Evolutionary conservation across 2,329 filamentous ascomycete species (phyloP).

Genomic region (Colletotrichum gigasporum): DNA sequence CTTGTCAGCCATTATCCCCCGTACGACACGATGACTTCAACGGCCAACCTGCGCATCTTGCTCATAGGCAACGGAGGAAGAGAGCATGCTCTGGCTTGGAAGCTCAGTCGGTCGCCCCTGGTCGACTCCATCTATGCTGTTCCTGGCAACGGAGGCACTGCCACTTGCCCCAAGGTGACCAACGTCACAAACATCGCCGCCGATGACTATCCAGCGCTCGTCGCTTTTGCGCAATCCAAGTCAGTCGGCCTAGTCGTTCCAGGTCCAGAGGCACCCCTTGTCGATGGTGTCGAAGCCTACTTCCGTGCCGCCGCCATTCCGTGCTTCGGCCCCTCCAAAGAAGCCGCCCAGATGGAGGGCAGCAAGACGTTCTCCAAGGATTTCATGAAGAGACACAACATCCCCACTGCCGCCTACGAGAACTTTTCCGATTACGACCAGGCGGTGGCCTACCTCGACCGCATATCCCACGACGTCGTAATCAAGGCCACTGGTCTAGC

Average conservation of each 20-base stretch:
- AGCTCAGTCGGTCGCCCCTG: slow-evolving; percentile 69
- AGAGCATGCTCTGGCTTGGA: slow-evolving; percentile 82
- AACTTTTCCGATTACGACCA: slow-evolving; percentile 72
- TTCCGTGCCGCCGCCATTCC: slow-evolving; percentile 69
- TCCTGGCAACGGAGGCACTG: slow-evolving; percentile 76
- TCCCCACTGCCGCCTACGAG: slow-evolving; percentile 77
- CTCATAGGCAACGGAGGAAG: slow-evolving; percentile 79
- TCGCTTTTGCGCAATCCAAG: slow-evolving; percentile 68
- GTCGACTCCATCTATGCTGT: slow-evolving; percentile 67
- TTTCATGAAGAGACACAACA: slow-evolving; percentile 78
- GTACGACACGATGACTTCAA: slow-evolving; percentile 11
- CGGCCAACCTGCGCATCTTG: slow-evolving; percentile 53
- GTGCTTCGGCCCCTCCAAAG: slow-evolving; percentile 75
- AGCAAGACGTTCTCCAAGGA: slow-evolving; percentile 83
- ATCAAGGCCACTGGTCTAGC: slow-evolving; percentile 81
- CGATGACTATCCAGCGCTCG: slow-evolving; percentile 70
- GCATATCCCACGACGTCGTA: slow-evolving; percentile 67
- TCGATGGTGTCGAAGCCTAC: slow-evolving; percentile 77
- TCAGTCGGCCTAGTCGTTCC: slow-evolving; percentile 75
- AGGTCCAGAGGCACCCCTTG: slow-evolving; percentile 78
- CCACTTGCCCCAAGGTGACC: slow-evolving; percentile 59
- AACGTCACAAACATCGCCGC: slow-evolving; percentile 61
- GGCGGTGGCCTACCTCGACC: slow-evolving; percentile 70
- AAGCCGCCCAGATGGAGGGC: slow-evolving; percentile 78
- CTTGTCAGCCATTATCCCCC: neutral